phyloP scores from a whole-genome alignment of 805 yeast species.

The Cyberlindnera galapagoensis region DNA sequence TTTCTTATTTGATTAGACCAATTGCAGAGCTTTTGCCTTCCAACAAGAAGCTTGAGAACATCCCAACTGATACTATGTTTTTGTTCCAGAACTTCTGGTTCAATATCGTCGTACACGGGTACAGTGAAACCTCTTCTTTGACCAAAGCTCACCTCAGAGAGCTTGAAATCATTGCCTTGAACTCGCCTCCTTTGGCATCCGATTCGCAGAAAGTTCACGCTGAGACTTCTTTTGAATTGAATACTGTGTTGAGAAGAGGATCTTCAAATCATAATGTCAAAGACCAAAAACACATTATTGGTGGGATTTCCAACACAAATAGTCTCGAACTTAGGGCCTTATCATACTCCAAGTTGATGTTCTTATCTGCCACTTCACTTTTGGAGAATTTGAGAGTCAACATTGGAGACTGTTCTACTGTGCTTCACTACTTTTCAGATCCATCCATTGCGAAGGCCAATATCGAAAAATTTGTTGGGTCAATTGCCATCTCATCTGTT shows the following conservation, averaged over 20 bases:
- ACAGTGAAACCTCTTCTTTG: slow-evolving; percentile 51
- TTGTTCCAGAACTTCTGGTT: slow-evolving; percentile 90
- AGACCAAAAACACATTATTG: slow-evolving; percentile 59
- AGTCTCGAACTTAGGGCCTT: slow-evolving; percentile 46
- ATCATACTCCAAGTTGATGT: slow-evolving; percentile 77
- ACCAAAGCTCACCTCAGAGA: slow-evolving; percentile 40
- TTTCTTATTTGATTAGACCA: slow-evolving; percentile 58
- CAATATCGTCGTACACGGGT: slow-evolving; percentile 89
- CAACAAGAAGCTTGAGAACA: slow-evolving; percentile 35
- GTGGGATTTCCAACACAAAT: slow-evolving; percentile 31
- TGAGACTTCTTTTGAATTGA: slow-evolving; percentile 88
- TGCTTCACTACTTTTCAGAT: slow-evolving; percentile 76
- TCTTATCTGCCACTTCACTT: slow-evolving; percentile 73
- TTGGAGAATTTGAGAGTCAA: slow-evolving; percentile 75
- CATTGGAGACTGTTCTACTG: slow-evolving; percentile 76
- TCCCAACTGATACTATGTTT: slow-evolving; percentile 42
- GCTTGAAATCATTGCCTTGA: slow-evolving; percentile 70
- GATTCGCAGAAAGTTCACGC: slow-evolving; percentile 74
- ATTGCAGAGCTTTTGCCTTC: slow-evolving; percentile 70
- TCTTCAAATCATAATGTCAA: slow-evolving; percentile 76
- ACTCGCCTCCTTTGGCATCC: slow-evolving; percentile 82
- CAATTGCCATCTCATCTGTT: slow-evolving; percentile 54
- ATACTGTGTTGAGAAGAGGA: slow-evolving; percentile 84
- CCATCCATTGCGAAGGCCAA: slow-evolving; percentile 70
- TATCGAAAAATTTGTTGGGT: slow-evolving; percentile 60